These are phyloP conservation scores for Terfezia claveryi DNA, from an alignment of 495 filamentous ascomycete genomes.

Conservation along the genomic window DNA sequence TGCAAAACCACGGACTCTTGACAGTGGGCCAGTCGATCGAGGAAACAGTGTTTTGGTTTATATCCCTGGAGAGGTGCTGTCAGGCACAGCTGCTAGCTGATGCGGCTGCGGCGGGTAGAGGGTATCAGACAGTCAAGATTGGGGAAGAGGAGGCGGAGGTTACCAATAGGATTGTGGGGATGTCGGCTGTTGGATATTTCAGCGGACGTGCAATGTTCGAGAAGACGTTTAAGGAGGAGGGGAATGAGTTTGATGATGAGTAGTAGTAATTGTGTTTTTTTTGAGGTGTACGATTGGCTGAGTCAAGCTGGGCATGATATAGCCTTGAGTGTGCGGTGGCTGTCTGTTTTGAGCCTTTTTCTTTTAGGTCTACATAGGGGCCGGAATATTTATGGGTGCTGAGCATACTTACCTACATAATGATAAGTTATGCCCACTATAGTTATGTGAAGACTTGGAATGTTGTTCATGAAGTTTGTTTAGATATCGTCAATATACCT, in stretches of 20 bases:
- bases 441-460: too few relatives aligned
- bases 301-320: too few relatives aligned
- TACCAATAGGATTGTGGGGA: slow-evolving; percentile 46
- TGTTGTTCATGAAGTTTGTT: too few relatives aligned
- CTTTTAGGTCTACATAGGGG: too few relatives aligned
- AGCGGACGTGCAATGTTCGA: slow-evolving; percentile 55
- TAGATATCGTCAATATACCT: too few relatives aligned
- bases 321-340: too few relatives aligned
- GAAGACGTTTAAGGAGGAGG: slow-evolving; percentile 39
- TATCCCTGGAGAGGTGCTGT: slow-evolving; percentile 52
- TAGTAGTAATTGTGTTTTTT: not conserved
- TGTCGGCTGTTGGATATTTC: slow-evolving; percentile 42
- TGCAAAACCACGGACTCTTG: slow-evolving; percentile 43
- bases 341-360: too few relatives aligned
- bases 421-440: too few relatives aligned
- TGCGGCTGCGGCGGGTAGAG: slow-evolving; percentile 44
- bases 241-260: slow-evolving; percentile 7
- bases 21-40: slow-evolving; percentile 35
- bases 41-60: slow-evolving; percentile 49
- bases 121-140: slow-evolving; percentile 42
- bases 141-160: slow-evolving; percentile 42
- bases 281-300: too few relatives aligned
- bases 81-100: slow-evolving; percentile 54
- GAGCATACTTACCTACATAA: too few relatives aligned
- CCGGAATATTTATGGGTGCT: too few relatives aligned